These are phyloP conservation scores for Serendipita sp. DNA, from an alignment of 1,284 basidiomycete species.

Conservation along the genomic window DNA sequence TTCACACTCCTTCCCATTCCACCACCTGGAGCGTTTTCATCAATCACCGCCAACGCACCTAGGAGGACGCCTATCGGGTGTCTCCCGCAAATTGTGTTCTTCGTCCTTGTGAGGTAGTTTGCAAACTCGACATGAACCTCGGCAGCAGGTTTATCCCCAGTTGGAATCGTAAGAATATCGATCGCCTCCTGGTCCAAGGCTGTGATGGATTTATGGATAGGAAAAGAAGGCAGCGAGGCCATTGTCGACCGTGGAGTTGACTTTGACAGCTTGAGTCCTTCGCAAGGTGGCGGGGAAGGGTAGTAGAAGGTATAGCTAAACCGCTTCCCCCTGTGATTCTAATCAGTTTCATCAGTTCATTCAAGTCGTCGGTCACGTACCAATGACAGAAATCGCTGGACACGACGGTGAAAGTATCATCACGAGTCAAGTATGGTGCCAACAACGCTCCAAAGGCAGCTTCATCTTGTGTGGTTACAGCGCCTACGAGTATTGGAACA, in stretches of 20 bases:
- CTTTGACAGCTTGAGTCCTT: slow-evolving; percentile 34
- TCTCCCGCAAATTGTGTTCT: slow-evolving; percentile 94
- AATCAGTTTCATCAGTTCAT: background rate
- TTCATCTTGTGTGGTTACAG: slow-evolving; percentile 51
- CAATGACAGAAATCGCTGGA: slow-evolving; percentile 99
- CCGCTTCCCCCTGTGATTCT: slow-evolving; percentile 57
- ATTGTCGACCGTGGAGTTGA: slow-evolving; percentile 23
- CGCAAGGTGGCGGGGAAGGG: slow-evolving; percentile 43
- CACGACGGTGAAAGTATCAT: slow-evolving; percentile 76
- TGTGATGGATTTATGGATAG: slow-evolving; percentile 60
- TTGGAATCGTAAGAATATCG: slow-evolving; percentile 47
- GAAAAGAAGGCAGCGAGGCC: slow-evolving; percentile 20
- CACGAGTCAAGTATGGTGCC: slow-evolving; percentile 62
- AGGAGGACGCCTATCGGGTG: slow-evolving; percentile 91
- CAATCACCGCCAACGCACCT: slow-evolving; percentile 44
- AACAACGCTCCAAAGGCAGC: slow-evolving; percentile 53
- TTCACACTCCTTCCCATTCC: slow-evolving; percentile 22
- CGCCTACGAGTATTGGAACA: slow-evolving; percentile 86
- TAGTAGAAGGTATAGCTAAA: slow-evolving; percentile 91
- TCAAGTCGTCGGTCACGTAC: slow-evolving; percentile 29
- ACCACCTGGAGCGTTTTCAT: slow-evolving; percentile 31
- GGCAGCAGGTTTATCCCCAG: slow-evolving; percentile 25
- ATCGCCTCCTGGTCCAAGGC: slow-evolving; percentile 71
- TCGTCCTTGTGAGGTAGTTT: slow-evolving; percentile 63
- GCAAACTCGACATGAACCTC: slow-evolving; percentile 53